phyloP scores from a whole-genome alignment of 495 filamentous ascomycete genomes.

The Hamigera avellanea region DNA sequence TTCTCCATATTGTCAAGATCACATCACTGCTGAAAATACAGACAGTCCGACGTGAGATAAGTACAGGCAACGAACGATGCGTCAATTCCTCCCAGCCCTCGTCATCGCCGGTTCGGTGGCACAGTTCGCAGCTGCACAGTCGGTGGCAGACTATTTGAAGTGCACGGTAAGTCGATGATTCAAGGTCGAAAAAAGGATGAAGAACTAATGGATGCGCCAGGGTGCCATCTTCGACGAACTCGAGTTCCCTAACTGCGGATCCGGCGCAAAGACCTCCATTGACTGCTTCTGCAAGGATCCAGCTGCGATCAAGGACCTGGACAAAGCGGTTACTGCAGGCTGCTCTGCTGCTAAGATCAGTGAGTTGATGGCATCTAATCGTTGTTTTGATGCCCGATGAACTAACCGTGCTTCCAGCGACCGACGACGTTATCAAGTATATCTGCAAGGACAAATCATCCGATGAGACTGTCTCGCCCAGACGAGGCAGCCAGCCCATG shows the following conservation, averaged over 20 bases:
- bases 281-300: conserved; percentile 1
- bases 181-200: neutral
- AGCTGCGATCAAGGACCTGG: neutral
- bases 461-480: neutral
- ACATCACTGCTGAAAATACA: too few relatives aligned
- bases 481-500: neutral
- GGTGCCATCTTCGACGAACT: neutral
- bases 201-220: neutral
- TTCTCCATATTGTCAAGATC: too few relatives aligned
- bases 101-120: neutral
- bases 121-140: neutral
- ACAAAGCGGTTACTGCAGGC: neutral
- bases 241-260: neutral
- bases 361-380: neutral
- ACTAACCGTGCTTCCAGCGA: neutral
- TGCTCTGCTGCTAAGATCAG: neutral
- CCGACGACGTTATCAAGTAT: neutral
- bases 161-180: neutral
- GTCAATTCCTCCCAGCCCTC: neutral
- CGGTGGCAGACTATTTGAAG: neutral
- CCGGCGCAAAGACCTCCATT: neutral
- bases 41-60: too few relatives aligned
- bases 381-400: neutral
- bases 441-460: neutral
- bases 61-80: neutral